A percentile compares a stretch with the other conserved stretches of the same genome.
These are phyloP conservation scores for Auricularia heimuer DNA, from an alignment of 768 basidiomycete species.

Conservation along the genomic window DNA sequence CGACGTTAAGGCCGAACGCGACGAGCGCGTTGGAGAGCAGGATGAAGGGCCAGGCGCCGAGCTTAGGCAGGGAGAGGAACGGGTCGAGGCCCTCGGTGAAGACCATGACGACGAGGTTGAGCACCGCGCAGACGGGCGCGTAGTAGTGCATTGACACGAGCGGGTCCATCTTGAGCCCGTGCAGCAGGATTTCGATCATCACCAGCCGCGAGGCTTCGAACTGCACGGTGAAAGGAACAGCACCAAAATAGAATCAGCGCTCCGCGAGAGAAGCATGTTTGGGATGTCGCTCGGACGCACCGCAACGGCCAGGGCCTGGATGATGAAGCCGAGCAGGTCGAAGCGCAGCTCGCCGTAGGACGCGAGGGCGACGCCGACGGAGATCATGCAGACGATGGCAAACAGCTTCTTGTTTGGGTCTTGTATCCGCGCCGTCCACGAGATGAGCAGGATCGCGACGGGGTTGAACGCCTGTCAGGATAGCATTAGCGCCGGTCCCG, in stretches of 20 bases:
- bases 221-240: slow-evolving; percentile 23
- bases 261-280: background rate
- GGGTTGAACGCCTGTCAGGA: slow-evolving; percentile 70
- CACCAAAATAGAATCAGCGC: background rate
- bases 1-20: slow-evolving; percentile 84
- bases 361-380: slow-evolving; percentile 78
- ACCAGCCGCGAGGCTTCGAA: slow-evolving; percentile 93
- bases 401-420: slow-evolving; percentile 76
- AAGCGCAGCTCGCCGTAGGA: slow-evolving; percentile 85
- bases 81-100: slow-evolving; percentile 90
- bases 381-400: slow-evolving; percentile 84
- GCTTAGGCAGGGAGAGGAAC: slow-evolving; percentile 57
- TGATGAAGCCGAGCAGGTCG: slow-evolving; percentile 77
- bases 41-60: slow-evolving; percentile 51
- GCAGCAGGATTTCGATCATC: slow-evolving; percentile 90
- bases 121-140: slow-evolving; percentile 85
- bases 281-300: slow-evolving; percentile 38
- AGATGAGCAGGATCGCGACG: slow-evolving; percentile 86
- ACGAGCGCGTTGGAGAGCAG: slow-evolving; percentile 76
- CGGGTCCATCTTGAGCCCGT: slow-evolving; percentile 96
- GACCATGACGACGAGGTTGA: slow-evolving; percentile 79
- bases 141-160: slow-evolving; percentile 93
- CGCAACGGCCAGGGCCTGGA: slow-evolving; percentile 76
- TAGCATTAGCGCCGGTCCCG: background rate
- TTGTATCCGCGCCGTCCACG: slow-evolving; percentile 81